Base-by-base conservation (phyloP, 2,329 filamentous ascomycete genomes). In the Botrytis aclada region DNA sequence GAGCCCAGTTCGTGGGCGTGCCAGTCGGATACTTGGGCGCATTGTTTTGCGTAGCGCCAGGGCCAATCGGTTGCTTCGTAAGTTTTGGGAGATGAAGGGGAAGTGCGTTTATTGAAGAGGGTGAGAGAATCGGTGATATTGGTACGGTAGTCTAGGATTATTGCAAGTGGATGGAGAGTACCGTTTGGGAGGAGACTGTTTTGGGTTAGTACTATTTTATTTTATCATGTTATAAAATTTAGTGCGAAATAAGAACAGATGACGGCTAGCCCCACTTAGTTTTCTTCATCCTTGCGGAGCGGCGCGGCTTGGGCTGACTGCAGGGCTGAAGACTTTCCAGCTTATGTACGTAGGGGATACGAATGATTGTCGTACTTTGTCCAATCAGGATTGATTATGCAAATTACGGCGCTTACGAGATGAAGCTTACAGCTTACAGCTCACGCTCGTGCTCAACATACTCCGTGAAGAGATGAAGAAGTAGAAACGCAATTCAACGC, bases 11-110 rank as follows among this genome's bases (percentile, higher is more conserved):
- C 85, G 73, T 87, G 85, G 7, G 83, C 81, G 69, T 82, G 78
- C 85, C 85, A 87, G 77, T 87, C 85, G 1, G 83, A 81, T 1
- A 82, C 81, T 73, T 86, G 85, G 2, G 82, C 83, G 64, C 84
- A 86, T 0, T 83, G 85, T 78, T 87, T 87, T 32, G 86, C 85
- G 76, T 86, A 87, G 62, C 86, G 79, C 85, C 86, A 87, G 0
- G 85, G 81, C 84, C 84, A 87, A 79, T 87, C 85, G 3, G 79
- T 77, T 70, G 81, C 82, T 74, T 86, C 82, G 20, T 78, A 75
- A 25, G 71, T 72, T 7, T 74, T 77, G 0, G 79, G 74, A 47
- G 82, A 80, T 0, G 76, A 74, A 0, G 84, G 81, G 0, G 74
- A 76, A 41, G 82, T 75, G 1, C 84, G 80, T 66, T 82, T 80